Evolutionary conservation across 139 green algal genomes (phyloP), one percentile per base, ranked within the genome.

Genomic region (Ettlia oleoabundans): DNA sequence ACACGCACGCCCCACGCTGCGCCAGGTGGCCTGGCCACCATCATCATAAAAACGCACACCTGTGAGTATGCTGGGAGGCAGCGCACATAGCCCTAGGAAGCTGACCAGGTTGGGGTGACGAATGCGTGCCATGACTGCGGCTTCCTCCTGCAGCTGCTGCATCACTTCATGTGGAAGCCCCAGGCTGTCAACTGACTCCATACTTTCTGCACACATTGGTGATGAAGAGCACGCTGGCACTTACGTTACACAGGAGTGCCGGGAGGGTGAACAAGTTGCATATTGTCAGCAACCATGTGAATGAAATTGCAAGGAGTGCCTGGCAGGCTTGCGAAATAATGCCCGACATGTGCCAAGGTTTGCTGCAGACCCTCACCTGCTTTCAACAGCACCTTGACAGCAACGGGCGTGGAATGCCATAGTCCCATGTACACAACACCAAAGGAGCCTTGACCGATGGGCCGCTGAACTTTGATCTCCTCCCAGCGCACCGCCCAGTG

Each of bases 381-480:
- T 15, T 82, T 32, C 8, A 84, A 75, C 22, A 90, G 69, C 42
- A 88, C 58, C 79, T 93, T 93, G 70, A 92, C 84, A 38, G 89
- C 89, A 33, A 93, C 87, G 13, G 86, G 83, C 19, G 88, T 91
- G 33, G 86, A 81, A 8, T 73, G 82, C 83, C 86, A 89, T 38
- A 86, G 84, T 42, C 84, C 89, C 52, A 91, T 79, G 76, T 85
- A 92, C 22, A 93, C 89, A 63, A 81, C 78, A 21, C 89, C 89
- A 78, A 91, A 93, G 35, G 83, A 88, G 21, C 89, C 89, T 35
- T 87, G 73, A 0, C 89, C 89, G 38, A 93, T 89, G 66, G 83
- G 47, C 15, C 15, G 47, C 47, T 58, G 47, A 10, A 58, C 15
- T 10, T 10, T 58, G 47, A 58, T 58, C 47, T 58, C 13, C 47